Evolutionary conservation across 2,329 filamentous ascomycete species (phyloP).

Genomic region (Monosporascus sp.): DNA sequence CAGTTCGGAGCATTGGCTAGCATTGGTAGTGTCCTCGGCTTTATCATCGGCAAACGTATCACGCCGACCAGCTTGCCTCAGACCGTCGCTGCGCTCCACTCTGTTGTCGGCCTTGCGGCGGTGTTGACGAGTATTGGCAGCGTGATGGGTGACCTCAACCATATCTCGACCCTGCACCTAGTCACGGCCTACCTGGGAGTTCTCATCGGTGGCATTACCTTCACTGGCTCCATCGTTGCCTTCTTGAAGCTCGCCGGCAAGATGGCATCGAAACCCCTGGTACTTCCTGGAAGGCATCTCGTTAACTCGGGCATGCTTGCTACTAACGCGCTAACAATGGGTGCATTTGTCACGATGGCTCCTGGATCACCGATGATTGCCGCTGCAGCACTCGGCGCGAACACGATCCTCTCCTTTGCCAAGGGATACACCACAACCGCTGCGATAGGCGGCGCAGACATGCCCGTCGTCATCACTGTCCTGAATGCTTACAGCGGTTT

Average conservation of each 20-base stretch:
- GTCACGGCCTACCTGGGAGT: constrained; percentile 84
- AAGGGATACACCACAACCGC: constrained; percentile 86
- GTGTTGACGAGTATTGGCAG: constrained; percentile 85
- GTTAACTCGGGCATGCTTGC: constrained; percentile 72
- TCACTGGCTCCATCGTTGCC: constrained; percentile 84
- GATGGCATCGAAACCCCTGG: constrained; percentile 72
- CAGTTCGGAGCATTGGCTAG: constrained; percentile 76
- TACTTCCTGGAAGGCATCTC: constrained; percentile 67
- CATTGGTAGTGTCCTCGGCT: constrained; percentile 60
- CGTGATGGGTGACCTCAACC: constrained; percentile 67
- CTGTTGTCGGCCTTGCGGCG: constrained; percentile 82
- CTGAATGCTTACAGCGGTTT: constrained; percentile 90
- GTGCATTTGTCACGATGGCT: constrained; percentile 74
- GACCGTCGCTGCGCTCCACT: constrained; percentile 83
- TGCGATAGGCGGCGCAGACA: constrained; percentile 88
- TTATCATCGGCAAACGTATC: constrained; percentile 78
- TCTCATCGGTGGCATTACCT: constrained; percentile 81
- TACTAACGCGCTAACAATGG: constrained; percentile 77
- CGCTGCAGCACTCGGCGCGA: constrained; percentile 70
- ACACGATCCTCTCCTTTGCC: constrained; percentile 71
- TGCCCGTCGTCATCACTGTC: constrained; percentile 88
- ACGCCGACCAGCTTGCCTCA: constrained; percentile 85
- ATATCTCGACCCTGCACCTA: constrained; percentile 73
- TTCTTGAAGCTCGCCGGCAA: constrained; percentile 80
- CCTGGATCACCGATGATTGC: constrained; percentile 75